Evolutionary conservation across 345 rosid genomes (phyloP).

Genomic region (Populus ilicifolia): DNA sequence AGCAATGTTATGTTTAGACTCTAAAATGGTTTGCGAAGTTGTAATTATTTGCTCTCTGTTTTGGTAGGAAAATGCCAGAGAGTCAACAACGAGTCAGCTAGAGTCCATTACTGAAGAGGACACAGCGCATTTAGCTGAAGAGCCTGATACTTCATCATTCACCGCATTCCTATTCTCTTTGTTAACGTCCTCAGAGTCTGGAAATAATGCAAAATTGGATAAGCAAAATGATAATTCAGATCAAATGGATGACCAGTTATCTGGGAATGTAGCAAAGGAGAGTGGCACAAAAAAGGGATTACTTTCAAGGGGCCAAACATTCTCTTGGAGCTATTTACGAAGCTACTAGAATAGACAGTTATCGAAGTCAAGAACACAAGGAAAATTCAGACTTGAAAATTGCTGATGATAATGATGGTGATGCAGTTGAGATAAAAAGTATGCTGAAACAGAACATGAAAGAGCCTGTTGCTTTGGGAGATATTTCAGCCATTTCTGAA

Average conservation of each 20-base stretch:
- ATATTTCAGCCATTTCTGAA: conserved; percentile 61
- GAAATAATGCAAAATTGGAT: conserved; percentile 35
- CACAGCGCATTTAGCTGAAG: conserved; percentile 42
- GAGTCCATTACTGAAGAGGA: conserved; percentile 47
- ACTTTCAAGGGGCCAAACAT: conserved; percentile 65
- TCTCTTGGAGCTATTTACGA: conserved; percentile 57
- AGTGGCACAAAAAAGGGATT: conserved; percentile 52
- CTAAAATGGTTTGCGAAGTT: not conserved
- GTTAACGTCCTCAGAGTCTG: conserved; percentile 54
- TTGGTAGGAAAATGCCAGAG: conserved; percentile 50
- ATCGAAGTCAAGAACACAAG: conserved; percentile 43
- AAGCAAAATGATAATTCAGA: conserved; percentile 40
- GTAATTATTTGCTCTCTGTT: not conserved
- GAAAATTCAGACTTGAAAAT: conserved; percentile 35
- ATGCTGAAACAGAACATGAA: conserved; percentile 33
- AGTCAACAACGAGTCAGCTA: conserved; percentile 41
- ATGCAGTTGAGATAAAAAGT: conserved; percentile 56
- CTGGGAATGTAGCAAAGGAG: conserved; percentile 48
- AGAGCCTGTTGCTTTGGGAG: conserved; percentile 35
- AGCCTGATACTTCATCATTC: conserved; percentile 94
- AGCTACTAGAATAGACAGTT: conserved; percentile 48
- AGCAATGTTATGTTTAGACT: not conserved
- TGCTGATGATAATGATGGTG: conserved; percentile 35
- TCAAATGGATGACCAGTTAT: conserved; percentile 36
- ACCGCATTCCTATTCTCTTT: conserved; percentile 85